Base-by-base conservation (phyloP, 1,139 yeast species). In the Petasospora fabianii region DNA sequence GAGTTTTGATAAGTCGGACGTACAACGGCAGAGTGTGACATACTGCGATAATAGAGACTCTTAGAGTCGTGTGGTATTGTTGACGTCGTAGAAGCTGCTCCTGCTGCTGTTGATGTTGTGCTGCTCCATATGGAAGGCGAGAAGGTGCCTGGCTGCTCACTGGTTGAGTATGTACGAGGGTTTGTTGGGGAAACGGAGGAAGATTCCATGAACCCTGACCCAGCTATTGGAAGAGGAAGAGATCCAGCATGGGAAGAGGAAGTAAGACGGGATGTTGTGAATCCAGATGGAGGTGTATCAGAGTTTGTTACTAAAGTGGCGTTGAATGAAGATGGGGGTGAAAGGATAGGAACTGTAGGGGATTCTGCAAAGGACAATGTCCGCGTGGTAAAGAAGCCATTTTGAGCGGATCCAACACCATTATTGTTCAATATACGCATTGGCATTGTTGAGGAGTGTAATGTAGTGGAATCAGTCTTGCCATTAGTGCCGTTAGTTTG, bases 151-250 rank as follows among this genome's bases (percentile, higher is more conserved):
- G 22, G 22, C 6, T 20, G 22, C 10, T n/a, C n/a, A 9, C 38
- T 38, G 4, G 53, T 39, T 3, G 48, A 41, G 11, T 51, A 55
- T 8, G 58, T 47, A 2, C 55, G 47, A 4, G 51, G 36, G 27
- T 34, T 33, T 12, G 45, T 26, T 22, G 27, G 8, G 17, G 13
- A 15, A 18, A 6, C n/a, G 8, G 18, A 14, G 33, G 21, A 30
- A n/a, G 33, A 18, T 10, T 20, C 22, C 10, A 10, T 20, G 10
- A 20, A 7, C 22, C 9, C 22, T n/a, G n/a, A n/a, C n/a, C n/a
- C n/a, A n/a, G n/a, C n/a, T n/a, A 20, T 20, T 20, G 22, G 22
- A 20, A 20, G 22, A 10, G 22, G 22, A 20, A 20, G 22, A 20
- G 22, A 20, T 20, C 22, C 22, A 20, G n/a, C n/a, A n/a, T n/a